phyloP scores from a whole-genome alignment of 2,329 filamentous ascomycete genomes.

The Aspergillus piperis region DNA sequence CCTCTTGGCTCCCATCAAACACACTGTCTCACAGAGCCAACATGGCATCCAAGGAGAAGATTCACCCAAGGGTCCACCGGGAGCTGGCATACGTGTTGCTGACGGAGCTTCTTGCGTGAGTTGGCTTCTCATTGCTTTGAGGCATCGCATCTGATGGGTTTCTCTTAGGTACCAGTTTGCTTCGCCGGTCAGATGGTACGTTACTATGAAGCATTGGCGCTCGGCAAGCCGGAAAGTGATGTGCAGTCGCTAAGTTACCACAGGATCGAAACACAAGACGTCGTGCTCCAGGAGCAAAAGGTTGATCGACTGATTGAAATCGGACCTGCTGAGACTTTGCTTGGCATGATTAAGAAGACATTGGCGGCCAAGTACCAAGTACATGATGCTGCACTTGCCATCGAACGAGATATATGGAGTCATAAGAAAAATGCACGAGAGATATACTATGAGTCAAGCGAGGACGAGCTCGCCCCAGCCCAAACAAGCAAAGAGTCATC shows the following conservation, averaged over 20 bases:
- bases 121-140: background rate
- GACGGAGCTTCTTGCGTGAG: slow-evolving; percentile 1
- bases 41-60: background rate
- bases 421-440: slow-evolving; percentile 1
- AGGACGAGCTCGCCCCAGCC: background rate
- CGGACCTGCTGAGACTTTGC: slow-evolving; percentile 3
- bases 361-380: background rate
- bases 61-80: slow-evolving; percentile 1
- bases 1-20: background rate
- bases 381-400: background rate
- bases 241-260: background rate
- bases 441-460: slow-evolving; percentile 1
- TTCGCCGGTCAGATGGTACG: slow-evolving; percentile 6
- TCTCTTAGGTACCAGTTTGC: slow-evolving; percentile 1
- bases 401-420: background rate
- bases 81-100: slow-evolving; percentile 5
- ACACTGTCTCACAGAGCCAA: background rate
- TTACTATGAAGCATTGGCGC: background rate
- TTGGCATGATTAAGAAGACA: slow-evolving; percentile 3
- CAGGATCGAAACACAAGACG: slow-evolving; percentile 7
- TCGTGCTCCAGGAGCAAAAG: slow-evolving; percentile 1
- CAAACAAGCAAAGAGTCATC: background rate
- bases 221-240: background rate
- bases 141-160: background rate
- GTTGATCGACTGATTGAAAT: slow-evolving; percentile 5